A percentile compares a stretch with the other conserved stretches of the same genome.
These are phyloP conservation scores for Cardamine resedifolia DNA, from an alignment of 345 rosid genomes.

Conservation along the genomic window DNA sequence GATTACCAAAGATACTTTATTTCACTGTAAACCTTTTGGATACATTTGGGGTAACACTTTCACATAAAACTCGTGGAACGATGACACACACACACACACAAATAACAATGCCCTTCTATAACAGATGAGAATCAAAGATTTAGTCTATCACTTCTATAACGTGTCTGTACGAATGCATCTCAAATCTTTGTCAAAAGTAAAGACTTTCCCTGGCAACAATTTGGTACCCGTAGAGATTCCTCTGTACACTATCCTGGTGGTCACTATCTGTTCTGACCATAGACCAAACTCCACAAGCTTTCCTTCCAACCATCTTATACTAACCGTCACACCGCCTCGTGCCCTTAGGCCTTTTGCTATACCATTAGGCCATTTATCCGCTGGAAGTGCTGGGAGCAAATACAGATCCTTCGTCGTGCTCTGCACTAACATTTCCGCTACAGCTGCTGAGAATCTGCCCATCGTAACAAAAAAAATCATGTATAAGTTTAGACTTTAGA, in stretches of 20 bases:
- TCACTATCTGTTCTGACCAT: constrained; percentile 42
- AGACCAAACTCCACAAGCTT: constrained; percentile 67
- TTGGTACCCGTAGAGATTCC: constrained; percentile 42
- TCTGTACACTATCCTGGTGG: constrained; percentile 52
- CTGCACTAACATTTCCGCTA: constrained; percentile 87
- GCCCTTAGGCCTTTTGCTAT: constrained; percentile 75
- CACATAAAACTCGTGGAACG: constrained; percentile 20
- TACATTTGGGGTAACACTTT: constrained; percentile 1
- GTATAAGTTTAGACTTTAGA: background rate
- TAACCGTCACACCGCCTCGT: constrained; percentile 67
- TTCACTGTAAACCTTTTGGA: constrained; percentile 11
- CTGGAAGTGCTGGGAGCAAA: constrained; percentile 84
- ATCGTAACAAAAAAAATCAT: no score
- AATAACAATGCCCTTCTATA: constrained; percentile 9
- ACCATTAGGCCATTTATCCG: constrained; percentile 77
- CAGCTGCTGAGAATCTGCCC: constrained; percentile 74
- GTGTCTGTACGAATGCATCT: constrained; percentile 45
- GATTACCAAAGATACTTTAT: background rate
- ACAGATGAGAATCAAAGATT: constrained; percentile 6
- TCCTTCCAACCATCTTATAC: constrained; percentile 70
- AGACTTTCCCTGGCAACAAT: constrained; percentile 48
- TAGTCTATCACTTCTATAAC: constrained; percentile 4
- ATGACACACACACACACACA: background rate
- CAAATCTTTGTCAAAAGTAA: constrained; percentile 55
- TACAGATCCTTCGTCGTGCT: constrained; percentile 68